Evolutionary conservation across 2,329 filamentous ascomycete species (phyloP), one percentile per base, ranked within the genome.

Genomic region (Botrytis pseudocinerea): DNA sequence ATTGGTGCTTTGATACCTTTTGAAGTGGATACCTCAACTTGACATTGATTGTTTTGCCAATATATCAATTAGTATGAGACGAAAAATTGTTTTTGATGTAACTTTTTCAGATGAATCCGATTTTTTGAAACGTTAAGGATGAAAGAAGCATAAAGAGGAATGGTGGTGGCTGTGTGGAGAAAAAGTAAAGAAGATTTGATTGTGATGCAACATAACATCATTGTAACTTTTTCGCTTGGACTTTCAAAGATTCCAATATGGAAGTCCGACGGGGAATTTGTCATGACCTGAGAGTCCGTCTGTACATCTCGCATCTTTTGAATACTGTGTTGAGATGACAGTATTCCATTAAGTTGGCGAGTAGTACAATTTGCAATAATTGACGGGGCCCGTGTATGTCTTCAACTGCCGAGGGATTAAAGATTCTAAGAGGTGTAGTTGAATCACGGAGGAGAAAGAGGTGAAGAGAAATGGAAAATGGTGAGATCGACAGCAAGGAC

Each of bases 101-200:
- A 28, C 14, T 57, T 57, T n/a, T 57, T 57, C n/a, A n/a, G 51
- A 57, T 32, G 51, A 57, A 57, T 57, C 14, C n/a, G 14, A 44
- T 22, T 16, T 42, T 42, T 62, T 8, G 61, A 63, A 63, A 63
- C 38, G 61, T 44, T n/a, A 28, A 38, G 61, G 25, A 4, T 18
- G n/a, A 4, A 42, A 7, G 38, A 63, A 35, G 25, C 59, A 61
- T 40, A 42, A 57, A 38, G 14, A 28, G 14, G 60, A 42, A 42
- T 63, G 60, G 25, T 63, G 59, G 22, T n/a, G 60, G 60, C 60
- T 42, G 60, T 63, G 60, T n/a, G 61, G 25, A 42, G n/a, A 63
- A 28, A 44, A 44, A 57, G 51, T 14, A 63, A 44, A 18, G 25
- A 40, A 63, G 12, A 32, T 28, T 57, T 28, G 25, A 42, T 61